A percentile compares a stretch with the other conserved stretches of the same genome.
phyloP scores from a whole-genome alignment of 2,329 filamentous ascomycete genomes.

The Diaporthe sp. region DNA sequence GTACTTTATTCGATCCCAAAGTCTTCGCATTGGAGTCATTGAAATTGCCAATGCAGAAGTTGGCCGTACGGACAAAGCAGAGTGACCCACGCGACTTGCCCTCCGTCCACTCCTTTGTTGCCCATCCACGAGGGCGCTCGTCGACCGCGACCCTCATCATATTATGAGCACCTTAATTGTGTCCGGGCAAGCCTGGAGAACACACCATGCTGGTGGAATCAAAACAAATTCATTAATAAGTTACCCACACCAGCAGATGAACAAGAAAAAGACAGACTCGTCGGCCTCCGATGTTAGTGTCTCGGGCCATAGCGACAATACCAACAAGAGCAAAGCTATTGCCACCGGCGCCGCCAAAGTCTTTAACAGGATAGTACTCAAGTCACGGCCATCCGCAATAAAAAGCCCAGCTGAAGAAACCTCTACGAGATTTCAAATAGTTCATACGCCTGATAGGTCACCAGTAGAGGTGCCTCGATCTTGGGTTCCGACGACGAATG shows the following conservation, averaged over 20 bases:
- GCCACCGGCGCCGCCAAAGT: conserved; percentile 23
- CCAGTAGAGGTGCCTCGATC: neutral
- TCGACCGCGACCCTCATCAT: neutral
- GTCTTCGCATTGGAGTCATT: neutral
- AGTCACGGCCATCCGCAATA: conserved; percentile 9
- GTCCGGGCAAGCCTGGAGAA: neutral
- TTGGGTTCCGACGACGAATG: conserved; percentile 29
- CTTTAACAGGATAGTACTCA: conserved; percentile 29
- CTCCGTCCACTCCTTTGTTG: conserved; percentile 26
- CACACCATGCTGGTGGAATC: neutral
- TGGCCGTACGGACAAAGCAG: conserved; percentile 24
- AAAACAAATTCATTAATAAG: neutral
- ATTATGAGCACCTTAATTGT: neutral
- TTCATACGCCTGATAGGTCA: conserved; percentile 33
- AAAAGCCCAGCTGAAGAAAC: neutral
- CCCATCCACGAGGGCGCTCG: neutral
- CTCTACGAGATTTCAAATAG: conserved; percentile 25
- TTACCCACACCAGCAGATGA: conserved; percentile 22
- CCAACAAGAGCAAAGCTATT: conserved; percentile 9
- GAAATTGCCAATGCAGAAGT: neutral
- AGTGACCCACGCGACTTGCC: conserved; percentile 29
- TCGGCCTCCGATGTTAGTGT: conserved; percentile 15
- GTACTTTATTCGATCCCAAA: neutral
- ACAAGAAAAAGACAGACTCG: neutral
- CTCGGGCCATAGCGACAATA: conserved; percentile 2